A percentile compares a stretch with the other conserved stretches of the same genome.
Conservation (phyloP, 352 stramenopile genomes). For the Aphanomyces cochlioides region DNA sequence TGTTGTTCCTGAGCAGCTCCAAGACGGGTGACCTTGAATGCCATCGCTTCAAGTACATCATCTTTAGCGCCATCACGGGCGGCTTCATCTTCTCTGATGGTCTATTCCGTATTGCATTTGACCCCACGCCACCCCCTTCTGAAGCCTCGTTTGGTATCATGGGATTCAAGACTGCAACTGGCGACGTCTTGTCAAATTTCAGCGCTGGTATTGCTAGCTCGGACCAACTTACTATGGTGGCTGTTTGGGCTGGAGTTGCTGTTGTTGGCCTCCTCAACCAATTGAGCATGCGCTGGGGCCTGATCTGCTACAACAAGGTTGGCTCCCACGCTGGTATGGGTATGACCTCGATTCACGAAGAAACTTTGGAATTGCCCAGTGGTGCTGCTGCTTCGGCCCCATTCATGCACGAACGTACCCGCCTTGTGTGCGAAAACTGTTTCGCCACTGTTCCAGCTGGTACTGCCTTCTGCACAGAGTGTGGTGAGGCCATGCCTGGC, state of each 20-base stretch:
- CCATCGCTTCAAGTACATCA: conserved; percentile 29
- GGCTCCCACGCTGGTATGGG: conserved; percentile 10
- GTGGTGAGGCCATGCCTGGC: conserved; percentile 28
- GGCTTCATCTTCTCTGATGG: conserved; percentile 25
- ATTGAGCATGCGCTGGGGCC: conserved; percentile 26
- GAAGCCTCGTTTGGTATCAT: conserved; percentile 9
- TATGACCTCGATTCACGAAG: conserved; percentile 18
- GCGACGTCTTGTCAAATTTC: conserved; percentile 35
- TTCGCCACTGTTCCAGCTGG: conserved; percentile 30
- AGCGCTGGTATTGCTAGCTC: background rate
- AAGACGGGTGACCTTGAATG: conserved; percentile 25
- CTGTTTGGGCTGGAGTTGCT: conserved; percentile 10
- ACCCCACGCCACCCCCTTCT: background rate
- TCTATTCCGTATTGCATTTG: conserved; percentile 10
- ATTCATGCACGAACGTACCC: conserved; percentile 19
- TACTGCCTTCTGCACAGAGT: conserved; percentile 31
- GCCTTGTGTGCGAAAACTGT: conserved; percentile 30
- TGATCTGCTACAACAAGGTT: conserved; percentile 28
- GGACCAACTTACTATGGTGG: conserved; percentile 15
- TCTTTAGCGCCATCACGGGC: conserved; percentile 21
- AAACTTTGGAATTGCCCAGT: conserved; percentile 15
- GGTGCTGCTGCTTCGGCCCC: conserved; percentile 10
- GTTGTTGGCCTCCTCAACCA: conserved; percentile 28
- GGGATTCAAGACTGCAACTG: conserved; percentile 43
- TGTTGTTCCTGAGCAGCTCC: conserved; percentile 22